Evolutionary conservation across 352 stramenopile species (phyloP), one percentile per base, ranked within the genome.

Genomic region (Globisporangium mamillatum): DNA sequence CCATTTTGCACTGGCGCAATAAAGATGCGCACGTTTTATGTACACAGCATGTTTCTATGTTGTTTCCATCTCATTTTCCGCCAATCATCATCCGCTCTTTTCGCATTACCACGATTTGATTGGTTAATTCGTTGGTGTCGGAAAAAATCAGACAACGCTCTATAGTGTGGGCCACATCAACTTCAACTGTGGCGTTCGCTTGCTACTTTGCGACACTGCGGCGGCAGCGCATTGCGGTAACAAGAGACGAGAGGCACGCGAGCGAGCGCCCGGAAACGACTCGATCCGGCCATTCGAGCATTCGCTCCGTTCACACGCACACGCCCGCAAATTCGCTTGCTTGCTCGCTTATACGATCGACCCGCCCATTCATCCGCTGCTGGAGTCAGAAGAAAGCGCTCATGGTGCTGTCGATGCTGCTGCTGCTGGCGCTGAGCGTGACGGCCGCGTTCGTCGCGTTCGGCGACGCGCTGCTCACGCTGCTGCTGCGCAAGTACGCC

Each of bases 391-490:
- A 25, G 24, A 48, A 25, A 20, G 25, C 25, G 6, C 25, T 12
- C 69, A 63, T 88, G 69, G 36, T 90, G 64, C 44, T 85, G 27
- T 63, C 67, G 27, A 29, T 67, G 68, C 56, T 91, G 54, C 60
- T 73, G 71, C 57, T 76, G 66, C 53, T 82, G 58, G 60, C 44
- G 61, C 63, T 71, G 67, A 67, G 69, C 29, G 70, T 61, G 24
- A 34, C 75, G 8, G 75, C 44, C 32, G 74, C 67, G 32, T 77
- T 93, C 57, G 73, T 74, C 64, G 57, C 64, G 36, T 78, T 76
- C 60, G 86, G 86, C 66, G 87, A 94, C 66, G 71, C 71, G 57
- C 50, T 92, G 57, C 66, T 96, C 71, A 90, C 87, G 70, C 41
- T 76, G 27, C 68, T 84, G 52, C 67, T 87, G 63, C 84, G 75